Evolutionary conservation across 192 early-diverging fungal species (phyloP), one percentile per base, ranked within the genome.

Genomic region (Linnemannia hyalina): DNA sequence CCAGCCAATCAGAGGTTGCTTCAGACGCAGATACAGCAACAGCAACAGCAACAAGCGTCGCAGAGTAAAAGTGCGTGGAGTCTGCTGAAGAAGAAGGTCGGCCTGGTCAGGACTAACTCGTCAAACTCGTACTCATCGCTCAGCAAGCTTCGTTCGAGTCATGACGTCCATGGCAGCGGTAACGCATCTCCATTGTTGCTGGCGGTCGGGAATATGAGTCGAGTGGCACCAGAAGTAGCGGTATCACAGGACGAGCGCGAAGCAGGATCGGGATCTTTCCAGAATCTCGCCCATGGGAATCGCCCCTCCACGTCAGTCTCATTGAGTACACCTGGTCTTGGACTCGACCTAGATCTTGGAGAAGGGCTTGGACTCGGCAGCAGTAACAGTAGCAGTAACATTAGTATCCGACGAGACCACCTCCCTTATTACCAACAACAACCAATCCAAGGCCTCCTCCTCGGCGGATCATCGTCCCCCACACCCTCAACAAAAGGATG

Each of bases 61-160:
- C 35, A 46, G 26, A 41, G 73, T 20, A 47, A 71, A 6, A 22
- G 76, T 6, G 41, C 71, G 13, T 79, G 82, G 83, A 80, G 68
- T 32, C 6, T 86, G 36, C 18, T 77, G 15, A 73, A 41, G 74
- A 73, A 41, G 60, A 71, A 15, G 49, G 73, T 73, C 6, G 75
- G 68, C 0, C 20, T 80, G 13, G 42, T 42, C 11, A 54, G 76
- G 77, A 74, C 49, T 1, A 49, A 55, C 29, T 76, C 63, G 29
- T 15, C 44, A 1, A 70, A 11, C 13, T 79, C 78, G 3, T 18
- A 35, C 36, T 22, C 41, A 15, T 79, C 77, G 8, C 36, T 68
- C 20, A 26, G 10, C n/a, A 82, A 74, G 52, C 32, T 2, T n/a
- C 42, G 13, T 4, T 20, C 49, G 10, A n/a, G 23, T 20, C 71